These are phyloP conservation scores for Aegilops sharonensis DNA, from an alignment of 176 grass and related monocot species.

Conservation along the genomic window DNA sequence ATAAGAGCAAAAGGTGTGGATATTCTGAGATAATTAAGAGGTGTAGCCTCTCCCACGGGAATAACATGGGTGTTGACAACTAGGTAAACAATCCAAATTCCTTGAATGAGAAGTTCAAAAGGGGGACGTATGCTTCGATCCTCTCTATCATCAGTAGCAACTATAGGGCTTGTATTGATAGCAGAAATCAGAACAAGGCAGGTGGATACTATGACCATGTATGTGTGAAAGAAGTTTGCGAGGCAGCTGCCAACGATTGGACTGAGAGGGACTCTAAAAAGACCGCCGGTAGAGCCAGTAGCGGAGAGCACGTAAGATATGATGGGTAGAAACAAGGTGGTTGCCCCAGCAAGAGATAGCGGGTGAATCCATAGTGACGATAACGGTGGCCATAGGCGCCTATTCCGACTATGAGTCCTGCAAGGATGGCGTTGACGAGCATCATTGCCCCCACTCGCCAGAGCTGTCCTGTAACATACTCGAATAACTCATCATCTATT, in stretches of 20 bases:
- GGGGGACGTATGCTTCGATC: background rate
- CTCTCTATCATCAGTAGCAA: background rate
- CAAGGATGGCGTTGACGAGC: background rate
- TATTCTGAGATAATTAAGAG: no score
- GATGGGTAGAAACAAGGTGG: background rate
- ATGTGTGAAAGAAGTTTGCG: rapidly evolving
- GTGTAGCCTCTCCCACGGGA: no score
- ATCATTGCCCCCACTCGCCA: rapidly evolving
- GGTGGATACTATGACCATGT: background rate
- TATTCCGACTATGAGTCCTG: background rate
- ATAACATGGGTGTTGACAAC: background rate
- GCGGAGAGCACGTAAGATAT: background rate
- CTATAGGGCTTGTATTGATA: background rate
- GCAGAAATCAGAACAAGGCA: background rate
- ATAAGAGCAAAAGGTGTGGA: background rate
- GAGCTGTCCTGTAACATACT: no score
- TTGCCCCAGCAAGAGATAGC: conserved; percentile 1
- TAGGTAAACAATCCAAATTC: background rate
- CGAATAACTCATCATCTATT: no score
- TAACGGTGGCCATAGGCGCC: background rate
- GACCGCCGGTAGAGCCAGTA: rapidly evolving
- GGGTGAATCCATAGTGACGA: background rate
- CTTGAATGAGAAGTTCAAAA: background rate
- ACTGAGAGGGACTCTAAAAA: background rate
- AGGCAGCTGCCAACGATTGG: background rate